Evolutionary conservation across 2,329 filamentous ascomycete genomes (phyloP).

Genomic region (Colletotrichum sp.): DNA sequence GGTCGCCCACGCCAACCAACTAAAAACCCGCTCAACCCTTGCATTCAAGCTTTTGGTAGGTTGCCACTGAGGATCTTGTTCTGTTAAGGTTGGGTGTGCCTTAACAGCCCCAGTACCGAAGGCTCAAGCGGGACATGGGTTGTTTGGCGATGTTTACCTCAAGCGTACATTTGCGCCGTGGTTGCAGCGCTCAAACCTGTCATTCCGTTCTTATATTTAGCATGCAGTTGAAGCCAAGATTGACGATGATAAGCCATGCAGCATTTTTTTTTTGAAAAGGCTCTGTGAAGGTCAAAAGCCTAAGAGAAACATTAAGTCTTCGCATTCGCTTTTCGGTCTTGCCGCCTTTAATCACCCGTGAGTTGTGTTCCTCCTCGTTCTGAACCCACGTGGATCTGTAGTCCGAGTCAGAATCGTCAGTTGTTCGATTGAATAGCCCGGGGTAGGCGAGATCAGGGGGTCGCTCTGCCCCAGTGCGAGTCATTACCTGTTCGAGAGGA

Average conservation of each 20-base stretch:
- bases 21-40: background rate
- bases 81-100: background rate
- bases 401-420: background rate
- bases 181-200: background rate
- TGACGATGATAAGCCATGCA: background rate
- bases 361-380: background rate
- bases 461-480: background rate
- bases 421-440: background rate
- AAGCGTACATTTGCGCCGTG: background rate
- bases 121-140: background rate
- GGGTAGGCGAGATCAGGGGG: slow-evolving; percentile 7
- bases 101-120: background rate
- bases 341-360: background rate
- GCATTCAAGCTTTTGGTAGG: background rate
- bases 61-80: background rate
- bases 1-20: background rate
- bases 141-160: background rate
- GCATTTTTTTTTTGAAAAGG: no score
- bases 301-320: background rate
- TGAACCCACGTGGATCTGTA: background rate
- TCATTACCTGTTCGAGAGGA: background rate
- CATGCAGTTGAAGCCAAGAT: background rate
- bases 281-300: background rate
- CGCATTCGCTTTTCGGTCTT: background rate
- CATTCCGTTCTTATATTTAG: background rate